Evolutionary conservation across 805 yeast genomes (phyloP), one percentile per base, ranked within the genome.

Genomic region (Cyberlindnera bimundalis): DNA sequence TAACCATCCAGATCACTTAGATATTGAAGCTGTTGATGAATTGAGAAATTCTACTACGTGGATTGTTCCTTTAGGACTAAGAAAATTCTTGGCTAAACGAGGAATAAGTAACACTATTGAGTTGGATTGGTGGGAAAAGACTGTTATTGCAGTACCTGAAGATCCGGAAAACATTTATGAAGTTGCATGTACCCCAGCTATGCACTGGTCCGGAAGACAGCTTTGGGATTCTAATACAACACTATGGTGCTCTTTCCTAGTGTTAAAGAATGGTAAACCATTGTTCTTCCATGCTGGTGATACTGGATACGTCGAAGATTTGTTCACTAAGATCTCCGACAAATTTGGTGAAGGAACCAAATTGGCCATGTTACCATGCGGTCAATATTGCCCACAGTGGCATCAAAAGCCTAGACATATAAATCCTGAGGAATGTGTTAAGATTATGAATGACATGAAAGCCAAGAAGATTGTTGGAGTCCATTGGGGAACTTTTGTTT

Each of bases 1-100:
- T 59, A 90, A 91, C 58, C 98, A 91, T 56, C 98, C 97, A 2
- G 98, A 91, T 61, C 98, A 91, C 64, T 64, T 91, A 33, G 98
- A 91, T 53, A 66, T 74, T 41, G 77, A 70, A 23, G 67, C 84
- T 9, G 75, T 80, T 13, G 52, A 52, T 13, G 39, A 56, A 26
- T 63, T 82, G n/a, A 81, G 84, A 11, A 81, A 85, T 49, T 48
- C 61, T 4, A 68, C 83, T 2, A 68, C 76, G 1, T 91, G 98
- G 97, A 72, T 91, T 9, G 96, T 90, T 1, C 98, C 98, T 0
- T 53, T 74, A 15, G 98, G 98, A 0, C 70, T 91, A 35, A 73
- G 78, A 39, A 68, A 66, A 50, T 78, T 70, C 40, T 65, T 91
- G 51, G 74, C 71, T 1, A 65, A 75, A 19, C 65, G 71, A 35